These are phyloP conservation scores for Tolypocladium tropicale DNA, from an alignment of 2,329 filamentous ascomycete genomes.

Conservation along the genomic window DNA sequence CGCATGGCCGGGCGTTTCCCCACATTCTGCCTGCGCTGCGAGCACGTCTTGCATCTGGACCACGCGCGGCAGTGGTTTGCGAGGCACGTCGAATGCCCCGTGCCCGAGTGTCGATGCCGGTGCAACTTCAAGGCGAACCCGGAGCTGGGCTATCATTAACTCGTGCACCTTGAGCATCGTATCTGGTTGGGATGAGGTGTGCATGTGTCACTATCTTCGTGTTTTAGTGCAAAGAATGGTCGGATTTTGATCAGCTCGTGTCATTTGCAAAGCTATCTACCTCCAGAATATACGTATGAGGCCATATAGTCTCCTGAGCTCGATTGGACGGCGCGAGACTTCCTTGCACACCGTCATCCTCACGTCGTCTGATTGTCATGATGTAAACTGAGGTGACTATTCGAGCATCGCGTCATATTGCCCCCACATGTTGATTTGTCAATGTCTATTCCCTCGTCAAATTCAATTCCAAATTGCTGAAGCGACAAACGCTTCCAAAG, in stretches of 20 bases:
- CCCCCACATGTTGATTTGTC: neutral
- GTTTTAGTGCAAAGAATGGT: neutral
- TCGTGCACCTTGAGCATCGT: neutral
- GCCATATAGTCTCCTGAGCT: neutral
- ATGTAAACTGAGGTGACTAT: neutral
- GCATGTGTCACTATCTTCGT: neutral
- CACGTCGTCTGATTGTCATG: neutral
- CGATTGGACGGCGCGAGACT: neutral
- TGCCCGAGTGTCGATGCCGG: slow-evolving; percentile 56
- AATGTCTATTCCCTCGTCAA: neutral
- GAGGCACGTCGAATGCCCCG: slow-evolving; percentile 54
- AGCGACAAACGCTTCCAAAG: neutral
- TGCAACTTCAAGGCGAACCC: slow-evolving; percentile 53
- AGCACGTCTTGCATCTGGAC: slow-evolving; percentile 58
- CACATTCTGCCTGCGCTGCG: slow-evolving; percentile 59
- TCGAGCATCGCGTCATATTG: neutral
- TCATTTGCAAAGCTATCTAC: neutral
- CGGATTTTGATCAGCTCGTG: neutral
- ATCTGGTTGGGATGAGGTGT: neutral
- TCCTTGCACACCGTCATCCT: neutral
- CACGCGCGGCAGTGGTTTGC: slow-evolving; percentile 59
- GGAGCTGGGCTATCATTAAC: slow-evolving; percentile 41
- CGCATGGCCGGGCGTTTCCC: slow-evolving; percentile 48
- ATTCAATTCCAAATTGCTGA: neutral
- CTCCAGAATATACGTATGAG: neutral